phyloP scores from a whole-genome alignment of 768 basidiomycete genomes.

The Termitomyces sp. region DNA sequence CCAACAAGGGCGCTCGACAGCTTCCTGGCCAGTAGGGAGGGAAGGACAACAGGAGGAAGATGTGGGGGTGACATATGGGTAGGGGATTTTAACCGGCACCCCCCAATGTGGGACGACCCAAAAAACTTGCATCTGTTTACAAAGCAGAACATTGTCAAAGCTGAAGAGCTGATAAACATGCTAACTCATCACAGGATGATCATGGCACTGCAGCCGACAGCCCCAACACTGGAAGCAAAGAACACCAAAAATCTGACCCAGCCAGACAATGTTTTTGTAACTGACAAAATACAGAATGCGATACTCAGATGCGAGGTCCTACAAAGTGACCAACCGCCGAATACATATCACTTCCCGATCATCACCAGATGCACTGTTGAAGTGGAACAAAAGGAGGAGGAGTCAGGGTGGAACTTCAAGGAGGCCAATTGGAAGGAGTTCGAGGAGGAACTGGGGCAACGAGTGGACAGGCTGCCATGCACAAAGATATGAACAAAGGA shows the following conservation, averaged over 20 bases:
- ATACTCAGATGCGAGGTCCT: background rate
- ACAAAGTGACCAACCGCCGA: background rate
- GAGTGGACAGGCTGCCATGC: background rate
- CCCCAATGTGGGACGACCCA: background rate
- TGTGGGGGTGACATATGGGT: background rate
- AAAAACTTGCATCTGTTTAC: constrained; percentile 32
- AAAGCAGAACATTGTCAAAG: constrained; percentile 15
- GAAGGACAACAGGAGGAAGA: background rate
- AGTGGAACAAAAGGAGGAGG: background rate
- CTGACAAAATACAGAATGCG: background rate
- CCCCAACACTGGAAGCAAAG: background rate
- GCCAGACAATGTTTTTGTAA: background rate
- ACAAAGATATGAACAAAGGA: background rate
- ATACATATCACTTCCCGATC: background rate
- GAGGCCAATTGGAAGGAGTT: background rate
- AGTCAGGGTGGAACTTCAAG: background rate
- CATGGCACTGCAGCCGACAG: background rate
- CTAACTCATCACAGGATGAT: background rate
- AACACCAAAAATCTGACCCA: background rate
- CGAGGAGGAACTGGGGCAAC: background rate
- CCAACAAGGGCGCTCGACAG: background rate
- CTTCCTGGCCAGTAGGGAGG: background rate
- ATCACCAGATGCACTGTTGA: background rate
- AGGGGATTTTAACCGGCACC: background rate
- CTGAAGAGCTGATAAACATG: background rate